Evolutionary conservation across 2,329 filamentous ascomycete genomes (phyloP), one percentile per base, ranked within the genome.

Genomic region (Calonectria crousiana): DNA sequence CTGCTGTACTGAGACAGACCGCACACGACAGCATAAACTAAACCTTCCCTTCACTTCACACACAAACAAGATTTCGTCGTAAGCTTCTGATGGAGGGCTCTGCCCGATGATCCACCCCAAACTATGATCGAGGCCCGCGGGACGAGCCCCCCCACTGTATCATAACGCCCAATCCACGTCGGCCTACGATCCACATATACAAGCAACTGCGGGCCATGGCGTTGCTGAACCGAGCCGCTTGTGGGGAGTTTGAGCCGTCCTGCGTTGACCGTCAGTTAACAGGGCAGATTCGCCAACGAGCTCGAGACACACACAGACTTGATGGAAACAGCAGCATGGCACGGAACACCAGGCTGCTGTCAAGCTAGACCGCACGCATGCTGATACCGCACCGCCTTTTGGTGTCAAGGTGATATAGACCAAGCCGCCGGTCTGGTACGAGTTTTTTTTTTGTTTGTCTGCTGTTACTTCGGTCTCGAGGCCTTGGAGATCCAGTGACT

Each of bases 81-180:
- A 65, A 49, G 60, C 60, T 65, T 65, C 60, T 65, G 26, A 38
- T 65, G 60, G 60, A 49, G 38, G 38, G 60, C 60, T 65, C 60
- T 65, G 60, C 38, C 38, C 38, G 41, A 65, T 65, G 60, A 49
- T 65, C 60, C 60, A 65, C 60, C 60, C 32, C 18, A 65, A 62
- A 65, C 56, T 60, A 60, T 71, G 68, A 71, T 71, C 68, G 36
- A 65, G 47, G 36, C 58, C 58, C 58, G 58, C 58, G 68, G 34
- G 60, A 62, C 56, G 32, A 60, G 47, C 28, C 68, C 68, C 68
- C 68, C 68, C 47, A 71, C 68, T 20, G 23, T 32, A 30, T 51
- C 47, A 30, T 30, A 65, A 65, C 38, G 58, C 28, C 68, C 58
- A 60, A 65, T 70, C 44, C 44, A 70, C 47, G 26, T 52, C 49